These are phyloP conservation scores for Helenozyma baotianmanensis DNA, from an alignment of 805 yeast genomes.

Conservation along the genomic window DNA sequence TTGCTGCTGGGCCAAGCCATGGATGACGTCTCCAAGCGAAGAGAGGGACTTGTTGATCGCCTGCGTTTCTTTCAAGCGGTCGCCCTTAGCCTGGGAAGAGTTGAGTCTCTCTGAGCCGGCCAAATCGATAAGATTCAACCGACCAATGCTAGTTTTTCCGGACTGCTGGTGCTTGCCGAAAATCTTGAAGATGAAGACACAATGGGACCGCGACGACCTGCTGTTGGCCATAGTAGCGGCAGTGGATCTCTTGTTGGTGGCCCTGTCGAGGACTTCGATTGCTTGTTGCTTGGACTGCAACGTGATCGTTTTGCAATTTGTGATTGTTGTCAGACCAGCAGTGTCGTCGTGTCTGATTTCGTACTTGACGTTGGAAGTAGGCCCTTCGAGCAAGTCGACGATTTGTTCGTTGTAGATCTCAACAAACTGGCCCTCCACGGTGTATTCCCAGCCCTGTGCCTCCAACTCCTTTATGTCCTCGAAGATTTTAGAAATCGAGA, in stretches of 20 bases:
- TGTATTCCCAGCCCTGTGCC: constrained; percentile 59
- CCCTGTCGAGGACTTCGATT: constrained; percentile 44
- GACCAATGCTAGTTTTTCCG: constrained; percentile 36
- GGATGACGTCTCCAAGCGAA: constrained; percentile 84
- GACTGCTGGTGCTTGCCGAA: constrained; percentile 49
- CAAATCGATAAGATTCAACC: constrained; percentile 76
- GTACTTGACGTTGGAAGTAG: constrained; percentile 33
- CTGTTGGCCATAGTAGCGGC: constrained; percentile 81
- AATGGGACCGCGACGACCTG: constrained; percentile 88
- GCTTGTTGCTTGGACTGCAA: constrained; percentile 50
- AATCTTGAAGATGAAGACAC: constrained; percentile 65
- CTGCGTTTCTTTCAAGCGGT: constrained; percentile 79
- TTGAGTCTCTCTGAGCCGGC: constrained; percentile 91
- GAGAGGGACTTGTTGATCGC: constrained; percentile 86
- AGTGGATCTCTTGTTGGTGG: constrained; percentile 62
- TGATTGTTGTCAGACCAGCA: constrained; percentile 51
- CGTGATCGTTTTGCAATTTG: constrained; percentile 50
- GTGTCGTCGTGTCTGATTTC: constrained; percentile 70
- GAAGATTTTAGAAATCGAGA: constrained; percentile 69
- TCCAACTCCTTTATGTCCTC: constrained; percentile 44
- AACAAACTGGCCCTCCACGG: constrained; percentile 67
- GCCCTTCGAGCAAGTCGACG: constrained; percentile 53
- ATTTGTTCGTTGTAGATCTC: constrained; percentile 88
- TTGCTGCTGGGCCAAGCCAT: constrained; percentile 48
- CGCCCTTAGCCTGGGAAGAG: constrained; percentile 74